These are phyloP conservation scores for Knufia petricola DNA, from an alignment of 2,329 filamentous ascomycete genomes.

Conservation along the genomic window DNA sequence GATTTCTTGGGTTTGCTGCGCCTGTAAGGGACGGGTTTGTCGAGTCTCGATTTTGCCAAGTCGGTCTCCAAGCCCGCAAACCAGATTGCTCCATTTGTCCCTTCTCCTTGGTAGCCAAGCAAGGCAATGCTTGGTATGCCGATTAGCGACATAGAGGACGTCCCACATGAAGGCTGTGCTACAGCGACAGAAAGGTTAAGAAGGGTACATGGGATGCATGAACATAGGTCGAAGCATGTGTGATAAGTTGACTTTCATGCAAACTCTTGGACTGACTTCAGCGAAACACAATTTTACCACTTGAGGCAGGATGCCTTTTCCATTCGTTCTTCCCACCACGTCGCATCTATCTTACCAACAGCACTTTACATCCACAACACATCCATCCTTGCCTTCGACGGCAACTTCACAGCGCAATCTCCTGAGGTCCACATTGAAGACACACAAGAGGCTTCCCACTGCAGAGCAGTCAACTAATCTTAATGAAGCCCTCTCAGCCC, in stretches of 20 bases:
- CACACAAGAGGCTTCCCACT: constrained; percentile 74
- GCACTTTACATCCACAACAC: constrained; percentile 66
- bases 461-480: constrained; percentile 62
- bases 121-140: background rate
- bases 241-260: too few relatives aligned
- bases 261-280: background rate
- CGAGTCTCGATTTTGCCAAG: background rate
- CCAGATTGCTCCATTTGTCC: background rate
- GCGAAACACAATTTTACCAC: background rate
- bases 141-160: background rate
- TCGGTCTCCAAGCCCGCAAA: background rate
- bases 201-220: too few relatives aligned
- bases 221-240: too few relatives aligned
- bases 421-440: constrained; percentile 73
- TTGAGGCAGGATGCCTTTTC: constrained; percentile 67
- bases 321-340: constrained; percentile 80
- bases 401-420: constrained; percentile 77
- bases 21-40: background rate
- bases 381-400: constrained; percentile 76
- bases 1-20: too few relatives aligned
- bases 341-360: constrained; percentile 74
- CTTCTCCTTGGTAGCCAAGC: background rate
- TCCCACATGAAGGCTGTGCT: background rate
- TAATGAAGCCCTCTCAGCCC: constrained; percentile 54
- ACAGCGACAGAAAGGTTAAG: background rate